Percentiles rank a stretch among this genome's conserved stretches.
Conservation (phyloP, 345 rosid species). For the Anacardium occidentale region DNA sequence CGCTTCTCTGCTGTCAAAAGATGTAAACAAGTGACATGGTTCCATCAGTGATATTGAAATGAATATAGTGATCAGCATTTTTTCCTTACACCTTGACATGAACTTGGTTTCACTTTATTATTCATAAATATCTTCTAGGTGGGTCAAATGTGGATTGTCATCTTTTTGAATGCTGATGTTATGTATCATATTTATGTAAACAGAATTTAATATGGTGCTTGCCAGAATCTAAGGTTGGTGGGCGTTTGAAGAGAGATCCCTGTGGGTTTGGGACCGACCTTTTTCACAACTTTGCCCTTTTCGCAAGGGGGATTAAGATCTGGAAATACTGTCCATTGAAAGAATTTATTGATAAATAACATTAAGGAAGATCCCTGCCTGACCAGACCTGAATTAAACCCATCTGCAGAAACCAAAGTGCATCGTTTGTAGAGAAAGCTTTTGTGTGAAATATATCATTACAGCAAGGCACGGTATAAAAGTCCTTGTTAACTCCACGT, state of each 20-base stretch:
- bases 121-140: neutral
- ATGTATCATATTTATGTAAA: neutral
- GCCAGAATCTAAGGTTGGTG: constrained; percentile 25
- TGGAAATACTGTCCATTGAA: neutral
- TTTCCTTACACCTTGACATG: constrained; percentile 15
- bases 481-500: constrained; percentile 23
- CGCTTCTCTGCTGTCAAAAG: constrained; percentile 10
- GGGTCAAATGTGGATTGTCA: neutral
- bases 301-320: neutral
- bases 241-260: constrained; percentile 10
- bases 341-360: neutral
- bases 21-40: constrained; percentile 19
- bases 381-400: constrained; percentile 14
- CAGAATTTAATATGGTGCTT: constrained; percentile 17
- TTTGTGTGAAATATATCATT: constrained; percentile 28
- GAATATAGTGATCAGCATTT: constrained; percentile 18
- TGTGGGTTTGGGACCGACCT: neutral
- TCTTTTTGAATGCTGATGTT: constrained; percentile 4
- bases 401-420: constrained; percentile 2
- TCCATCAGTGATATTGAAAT: constrained; percentile 14
- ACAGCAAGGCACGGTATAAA: constrained; percentile 31
- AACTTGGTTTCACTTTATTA: neutral
- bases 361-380: neutral
- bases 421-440: constrained; percentile 30
- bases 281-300: constrained; percentile 1